These are phyloP conservation scores for Penicillium olsonii DNA, from an alignment of 2,329 filamentous ascomycete genomes.

Conservation along the genomic window DNA sequence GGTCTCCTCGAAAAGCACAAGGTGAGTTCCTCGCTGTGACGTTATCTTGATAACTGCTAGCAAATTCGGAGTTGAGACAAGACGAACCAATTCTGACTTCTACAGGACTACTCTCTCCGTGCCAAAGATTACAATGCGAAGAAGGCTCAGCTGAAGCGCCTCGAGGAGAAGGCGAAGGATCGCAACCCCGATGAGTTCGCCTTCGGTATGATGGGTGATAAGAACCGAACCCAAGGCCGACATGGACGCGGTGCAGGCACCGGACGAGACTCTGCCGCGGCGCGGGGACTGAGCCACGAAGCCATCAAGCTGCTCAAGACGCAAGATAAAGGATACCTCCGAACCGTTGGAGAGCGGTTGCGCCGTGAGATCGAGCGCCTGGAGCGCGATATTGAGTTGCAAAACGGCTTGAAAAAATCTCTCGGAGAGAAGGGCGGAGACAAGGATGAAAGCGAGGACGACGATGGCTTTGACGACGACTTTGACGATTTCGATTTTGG, in stretches of 20 bases:
- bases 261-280: conserved; percentile 42
- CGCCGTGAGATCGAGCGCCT: conserved; percentile 56
- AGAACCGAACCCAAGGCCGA: conserved; percentile 43
- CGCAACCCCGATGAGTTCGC: conserved; percentile 68
- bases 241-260: conserved; percentile 39
- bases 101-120: conserved; percentile 64
- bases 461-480: conserved; percentile 25
- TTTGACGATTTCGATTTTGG: conserved; percentile 25
- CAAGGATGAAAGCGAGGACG: conserved; percentile 22
- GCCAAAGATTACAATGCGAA: conserved; percentile 65
- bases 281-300: conserved; percentile 54
- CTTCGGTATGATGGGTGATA: conserved; percentile 63
- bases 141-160: conserved; percentile 59
- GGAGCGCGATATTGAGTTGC: conserved; percentile 46
- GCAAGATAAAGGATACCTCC: conserved; percentile 63
- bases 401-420: conserved; percentile 39
- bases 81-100: neutral
- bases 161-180: conserved; percentile 61
- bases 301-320: conserved; percentile 66
- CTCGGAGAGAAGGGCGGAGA: conserved; percentile 25
- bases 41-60: neutral
- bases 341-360: conserved; percentile 59
- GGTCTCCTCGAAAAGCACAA: conserved; percentile 97
- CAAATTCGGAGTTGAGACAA: neutral
- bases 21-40: conserved; percentile 43